Evolutionary conservation across 192 early-diverging fungal genomes (phyloP), one percentile per base, ranked within the genome.

Genomic region (Anaeromyces robustus): DNA sequence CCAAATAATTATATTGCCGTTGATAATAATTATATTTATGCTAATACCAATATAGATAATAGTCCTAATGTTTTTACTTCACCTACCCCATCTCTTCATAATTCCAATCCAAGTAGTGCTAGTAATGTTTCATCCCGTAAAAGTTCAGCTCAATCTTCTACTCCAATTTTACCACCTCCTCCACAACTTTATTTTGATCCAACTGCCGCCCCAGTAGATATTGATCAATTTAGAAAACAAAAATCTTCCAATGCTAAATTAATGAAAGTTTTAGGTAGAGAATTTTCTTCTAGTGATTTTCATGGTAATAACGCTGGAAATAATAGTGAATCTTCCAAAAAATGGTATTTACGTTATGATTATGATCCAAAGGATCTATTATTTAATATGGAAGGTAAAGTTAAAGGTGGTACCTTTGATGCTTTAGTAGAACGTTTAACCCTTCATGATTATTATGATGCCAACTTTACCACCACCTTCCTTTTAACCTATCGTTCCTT

Each of bases 401-500:
- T 95, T 52, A 93, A 90, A 79, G 93, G 93, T 28, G 93, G 88
- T 14, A 92, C 89, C 13, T 82, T 95, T 30, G 85, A 89, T 32
- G 92, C 91, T 12, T 83, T 95, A 43, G 87, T 95, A 22, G 92
- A 93, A 82, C 87, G 90, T 26, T 80, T 95, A 68, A 95, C 94
- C 0, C 52, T 89, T 52, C 94, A 95, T 81, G 92, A 93, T 80
- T 80, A 82, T 17, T 78, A 5, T 39, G 85, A 77, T 52, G 84
- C 91, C 77, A 92, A 92, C 84, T 98, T 95, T 86, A 92, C 91
- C 30, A 89, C 88, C 30, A 94, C 95, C 0, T 98, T 99, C 85
- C 82, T 99, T 80, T 86, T 99, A 39, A 98, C 97, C 2, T 99
- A 97, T 87, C 94, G 95, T 31, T 95, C 96, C 18, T 98, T 98